Conservation (phyloP, 768 basidiomycete species). For the Postia placenta region DNA sequence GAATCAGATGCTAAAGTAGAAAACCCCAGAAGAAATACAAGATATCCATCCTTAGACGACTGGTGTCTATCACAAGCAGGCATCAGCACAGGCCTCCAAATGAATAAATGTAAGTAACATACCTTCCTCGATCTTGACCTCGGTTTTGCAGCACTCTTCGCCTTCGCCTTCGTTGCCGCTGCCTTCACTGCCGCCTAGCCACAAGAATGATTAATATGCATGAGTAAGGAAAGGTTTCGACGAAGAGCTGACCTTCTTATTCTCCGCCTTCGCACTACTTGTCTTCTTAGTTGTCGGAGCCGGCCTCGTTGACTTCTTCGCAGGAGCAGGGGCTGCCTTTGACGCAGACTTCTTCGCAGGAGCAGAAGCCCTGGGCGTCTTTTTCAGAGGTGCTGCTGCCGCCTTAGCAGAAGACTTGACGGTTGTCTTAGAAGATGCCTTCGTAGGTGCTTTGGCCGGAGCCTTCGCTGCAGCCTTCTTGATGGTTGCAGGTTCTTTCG, state of each 20-base stretch:
- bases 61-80: neutral
- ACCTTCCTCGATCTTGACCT: slow-evolving; percentile 16
- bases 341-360: slow-evolving; percentile 25
- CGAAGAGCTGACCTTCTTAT: slow-evolving; percentile 29
- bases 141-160: slow-evolving; percentile 19
- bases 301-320: slow-evolving; percentile 21
- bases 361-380: slow-evolving; percentile 22
- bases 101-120: neutral
- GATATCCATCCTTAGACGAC: neutral
- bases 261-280: slow-evolving; percentile 23
- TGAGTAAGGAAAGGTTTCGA: no score
- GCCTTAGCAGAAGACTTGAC: slow-evolving; percentile 22
- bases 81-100: neutral
- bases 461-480: slow-evolving; percentile 27
- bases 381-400: slow-evolving; percentile 25
- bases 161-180: slow-evolving; percentile 23
- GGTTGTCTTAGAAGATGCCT: slow-evolving; percentile 21
- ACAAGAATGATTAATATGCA: neutral
- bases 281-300: slow-evolving; percentile 29
- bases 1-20: neutral
- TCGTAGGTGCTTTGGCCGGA: slow-evolving; percentile 1
- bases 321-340: slow-evolving; percentile 16
- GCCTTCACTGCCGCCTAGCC: slow-evolving; percentile 27
- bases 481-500: slow-evolving; percentile 4
- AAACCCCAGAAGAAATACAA: neutral